Evolutionary conservation across 495 filamentous ascomycete genomes (phyloP).

Genomic region (Tuber calosporum): DNA sequence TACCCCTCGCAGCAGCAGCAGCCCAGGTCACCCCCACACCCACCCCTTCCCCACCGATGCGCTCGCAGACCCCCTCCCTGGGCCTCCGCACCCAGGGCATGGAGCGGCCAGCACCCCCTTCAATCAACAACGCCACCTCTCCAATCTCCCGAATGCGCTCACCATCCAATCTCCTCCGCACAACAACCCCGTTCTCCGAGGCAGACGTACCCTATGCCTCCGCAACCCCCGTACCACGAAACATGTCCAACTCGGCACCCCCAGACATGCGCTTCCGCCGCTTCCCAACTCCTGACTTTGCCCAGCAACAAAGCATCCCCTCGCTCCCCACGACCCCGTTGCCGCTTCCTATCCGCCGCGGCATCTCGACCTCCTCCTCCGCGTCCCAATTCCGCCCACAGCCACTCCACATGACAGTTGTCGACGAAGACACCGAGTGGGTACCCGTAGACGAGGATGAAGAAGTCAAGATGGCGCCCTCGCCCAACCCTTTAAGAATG

Average conservation of each 20-base stretch:
- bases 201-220: slow-evolving; percentile 77
- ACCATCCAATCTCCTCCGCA: slow-evolving; percentile 32
- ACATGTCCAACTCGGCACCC: slow-evolving; percentile 78
- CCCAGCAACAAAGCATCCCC: slow-evolving; percentile 31
- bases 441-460: slow-evolving; percentile 43
- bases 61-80: slow-evolving; percentile 35
- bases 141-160: slow-evolving; percentile 34
- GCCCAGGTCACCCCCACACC: slow-evolving; percentile 28
- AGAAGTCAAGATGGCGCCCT: slow-evolving; percentile 42
- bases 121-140: slow-evolving; percentile 31
- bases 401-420: slow-evolving; percentile 39
- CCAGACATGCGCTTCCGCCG: slow-evolving; percentile 75
- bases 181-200: slow-evolving; percentile 70
- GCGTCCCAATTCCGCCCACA: slow-evolving; percentile 41
- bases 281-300: slow-evolving; percentile 34
- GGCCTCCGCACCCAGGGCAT: slow-evolving; percentile 44
- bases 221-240: slow-evolving; percentile 61
- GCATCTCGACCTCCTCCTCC: slow-evolving; percentile 46
- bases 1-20: slow-evolving; percentile 36
- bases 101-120: slow-evolving; percentile 48
- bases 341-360: slow-evolving; percentile 53
- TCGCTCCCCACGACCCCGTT: slow-evolving; percentile 52
- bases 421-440: slow-evolving; percentile 43
- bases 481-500: slow-evolving; percentile 47
- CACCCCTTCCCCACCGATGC: slow-evolving; percentile 24